These are phyloP conservation scores for Dimargaris verticillata DNA, from an alignment of 192 early-diverging fungal genomes.

Conservation along the genomic window DNA sequence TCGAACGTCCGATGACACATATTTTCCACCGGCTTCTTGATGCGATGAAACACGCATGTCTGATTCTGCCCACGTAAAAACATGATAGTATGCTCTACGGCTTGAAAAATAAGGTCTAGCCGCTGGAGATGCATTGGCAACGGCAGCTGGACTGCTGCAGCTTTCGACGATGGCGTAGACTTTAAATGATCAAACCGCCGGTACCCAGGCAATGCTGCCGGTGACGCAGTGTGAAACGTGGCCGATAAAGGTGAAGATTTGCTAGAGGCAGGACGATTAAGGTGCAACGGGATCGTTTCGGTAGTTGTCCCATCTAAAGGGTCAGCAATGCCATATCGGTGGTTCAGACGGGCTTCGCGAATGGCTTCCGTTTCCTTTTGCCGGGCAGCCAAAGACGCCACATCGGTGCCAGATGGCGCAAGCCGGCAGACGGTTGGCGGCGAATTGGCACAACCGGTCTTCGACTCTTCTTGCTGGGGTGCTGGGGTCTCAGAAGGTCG, in stretches of 20 bases:
- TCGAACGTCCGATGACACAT: conserved; percentile 34
- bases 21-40: conserved; percentile 32
- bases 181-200: conserved; percentile 5
- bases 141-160: background rate
- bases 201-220: background rate
- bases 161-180: background rate
- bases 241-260: background rate
- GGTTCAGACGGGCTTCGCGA: background rate
- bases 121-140: conserved; percentile 18
- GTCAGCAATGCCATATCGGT: conserved; percentile 2
- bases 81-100: conserved; percentile 23
- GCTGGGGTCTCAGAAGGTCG: background rate
- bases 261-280: background rate
- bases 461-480: background rate
- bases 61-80: conserved; percentile 15
- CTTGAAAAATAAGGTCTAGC: conserved; percentile 25
- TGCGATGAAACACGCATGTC: conserved; percentile 27
- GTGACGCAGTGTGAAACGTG: background rate
- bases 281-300: background rate
- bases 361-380: background rate
- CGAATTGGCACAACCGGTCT: background rate
- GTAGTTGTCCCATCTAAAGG: background rate
- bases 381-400: conserved; percentile 1
- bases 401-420: background rate
- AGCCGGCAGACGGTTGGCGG: background rate